These are phyloP conservation scores for Macroventuria anomochaeta DNA, from an alignment of 2,329 filamentous ascomycete genomes.

Conservation along the genomic window DNA sequence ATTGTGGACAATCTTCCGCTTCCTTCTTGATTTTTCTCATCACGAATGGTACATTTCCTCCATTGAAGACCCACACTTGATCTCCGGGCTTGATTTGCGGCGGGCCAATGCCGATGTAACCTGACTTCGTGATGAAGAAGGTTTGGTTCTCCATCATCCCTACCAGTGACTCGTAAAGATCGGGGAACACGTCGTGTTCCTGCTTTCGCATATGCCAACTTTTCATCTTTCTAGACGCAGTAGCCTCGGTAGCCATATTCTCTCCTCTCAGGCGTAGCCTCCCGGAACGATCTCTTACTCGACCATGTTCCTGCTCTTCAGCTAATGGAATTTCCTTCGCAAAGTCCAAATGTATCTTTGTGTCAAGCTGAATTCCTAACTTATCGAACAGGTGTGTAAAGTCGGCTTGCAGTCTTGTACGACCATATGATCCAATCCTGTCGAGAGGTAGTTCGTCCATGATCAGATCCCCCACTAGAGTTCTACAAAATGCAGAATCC, in stretches of 20 bases:
- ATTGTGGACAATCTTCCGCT: not conserved
- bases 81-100: constrained; percentile 2
- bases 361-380: not conserved
- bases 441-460: constrained; percentile 21
- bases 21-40: not conserved
- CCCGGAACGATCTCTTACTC: not conserved
- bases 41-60: constrained; percentile 19
- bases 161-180: constrained; percentile 6
- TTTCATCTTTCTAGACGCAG: not conserved
- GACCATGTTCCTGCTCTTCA: not conserved
- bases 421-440: not conserved
- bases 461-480: constrained; percentile 19
- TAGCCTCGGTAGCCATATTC: no score
- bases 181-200: not conserved
- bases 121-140: constrained; percentile 19
- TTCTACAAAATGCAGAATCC: constrained; percentile 14
- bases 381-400: not conserved
- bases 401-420: not conserved
- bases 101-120: constrained; percentile 24
- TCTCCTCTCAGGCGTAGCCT: not conserved
- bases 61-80: constrained; percentile 16
- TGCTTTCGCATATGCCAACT: not conserved
- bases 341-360: not conserved
- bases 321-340: no score
- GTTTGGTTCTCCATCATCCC: constrained; percentile 16